Percentiles rank a stretch among this genome's conserved stretches.
phyloP scores from a whole-genome alignment of 2,329 filamentous ascomycete genomes.

The Aspergillus neoniger region DNA sequence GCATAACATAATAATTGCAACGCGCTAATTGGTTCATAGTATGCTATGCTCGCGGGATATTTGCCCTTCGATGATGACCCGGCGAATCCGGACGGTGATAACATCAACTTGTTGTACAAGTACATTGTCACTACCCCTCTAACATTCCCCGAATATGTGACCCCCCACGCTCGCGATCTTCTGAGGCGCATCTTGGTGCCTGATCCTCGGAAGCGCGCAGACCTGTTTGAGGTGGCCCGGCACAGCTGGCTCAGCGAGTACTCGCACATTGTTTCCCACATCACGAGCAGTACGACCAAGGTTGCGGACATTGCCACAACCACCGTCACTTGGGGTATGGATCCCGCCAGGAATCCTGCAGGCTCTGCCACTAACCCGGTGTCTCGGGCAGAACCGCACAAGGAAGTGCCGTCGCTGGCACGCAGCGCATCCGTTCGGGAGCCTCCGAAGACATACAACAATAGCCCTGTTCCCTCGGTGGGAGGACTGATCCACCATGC shows the following conservation, averaged over 20 bases:
- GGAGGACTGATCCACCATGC: slow-evolving; percentile 71
- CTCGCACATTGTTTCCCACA: slow-evolving; percentile 93
- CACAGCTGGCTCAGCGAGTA: slow-evolving; percentile 99
- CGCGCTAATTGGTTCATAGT: slow-evolving; percentile 56
- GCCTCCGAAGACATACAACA: slow-evolving; percentile 65
- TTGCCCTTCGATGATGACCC: slow-evolving; percentile 97
- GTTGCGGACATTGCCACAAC: slow-evolving; percentile 82
- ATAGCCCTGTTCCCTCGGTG: slow-evolving; percentile 47
- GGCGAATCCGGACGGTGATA: slow-evolving; percentile 96
- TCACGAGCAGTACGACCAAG: slow-evolving; percentile 91
- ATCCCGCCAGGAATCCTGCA: neutral
- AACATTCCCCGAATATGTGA: slow-evolving; percentile 98
- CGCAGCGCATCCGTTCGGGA: slow-evolving; percentile 93
- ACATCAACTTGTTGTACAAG: slow-evolving; percentile 98
- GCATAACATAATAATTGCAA: neutral
- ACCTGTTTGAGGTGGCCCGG: slow-evolving; percentile 93
- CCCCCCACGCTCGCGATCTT: slow-evolving; percentile 90
- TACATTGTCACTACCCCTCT: slow-evolving; percentile 97
- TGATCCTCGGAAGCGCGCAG: slow-evolving; percentile 89
- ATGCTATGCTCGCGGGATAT: slow-evolving; percentile 97
- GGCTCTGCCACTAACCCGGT: slow-evolving; percentile 9
- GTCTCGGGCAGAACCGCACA: slow-evolving; percentile 47
- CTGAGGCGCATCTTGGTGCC: slow-evolving; percentile 91
- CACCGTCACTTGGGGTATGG: slow-evolving; percentile 63
- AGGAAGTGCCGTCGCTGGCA: slow-evolving; percentile 65